Percentiles rank a stretch among this genome's conserved stretches.
These are phyloP conservation scores for Flueggea neowawraea DNA, from an alignment of 441 rosid genomes.

Conservation along the genomic window DNA sequence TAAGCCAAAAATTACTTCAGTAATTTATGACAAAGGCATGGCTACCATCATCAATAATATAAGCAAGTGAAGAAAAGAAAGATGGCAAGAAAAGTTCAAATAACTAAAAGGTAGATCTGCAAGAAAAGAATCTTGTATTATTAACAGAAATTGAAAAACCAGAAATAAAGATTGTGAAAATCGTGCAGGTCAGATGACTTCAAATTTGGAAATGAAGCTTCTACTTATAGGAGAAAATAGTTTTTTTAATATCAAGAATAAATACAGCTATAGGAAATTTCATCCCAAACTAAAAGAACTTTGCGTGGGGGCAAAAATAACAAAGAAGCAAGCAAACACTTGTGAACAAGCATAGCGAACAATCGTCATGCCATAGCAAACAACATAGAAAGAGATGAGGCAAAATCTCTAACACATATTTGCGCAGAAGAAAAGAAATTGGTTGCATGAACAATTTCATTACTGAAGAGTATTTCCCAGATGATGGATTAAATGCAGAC, in stretches of 20 bases:
- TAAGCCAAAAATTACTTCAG: background rate
- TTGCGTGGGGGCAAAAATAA: too few relatives aligned
- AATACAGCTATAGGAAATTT: too few relatives aligned
- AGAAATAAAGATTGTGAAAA: background rate
- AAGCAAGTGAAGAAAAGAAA: background rate
- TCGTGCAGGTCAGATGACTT: background rate
- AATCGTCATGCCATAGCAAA: too few relatives aligned
- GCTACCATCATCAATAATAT: background rate
- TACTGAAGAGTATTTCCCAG: slow-evolving; percentile 55
- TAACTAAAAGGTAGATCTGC: background rate
- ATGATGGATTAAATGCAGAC: slow-evolving; percentile 81
- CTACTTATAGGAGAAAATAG: too few relatives aligned
- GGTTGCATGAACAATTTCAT: slow-evolving; percentile 14
- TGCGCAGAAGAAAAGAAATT: background rate
- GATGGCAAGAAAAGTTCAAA: background rate
- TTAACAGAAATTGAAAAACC: background rate
- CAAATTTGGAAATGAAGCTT: too few relatives aligned
- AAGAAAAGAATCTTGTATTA: background rate
- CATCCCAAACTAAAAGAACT: too few relatives aligned
- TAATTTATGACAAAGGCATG: background rate
- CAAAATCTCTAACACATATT: background rate
- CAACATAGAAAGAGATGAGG: background rate
- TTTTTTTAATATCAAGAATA: too few relatives aligned
- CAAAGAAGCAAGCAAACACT: too few relatives aligned
- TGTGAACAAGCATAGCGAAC: background rate